Evolutionary conservation across 2,329 filamentous ascomycete genomes (phyloP), one percentile per base, ranked within the genome.

Genomic region (Chlorencoelia australis): DNA sequence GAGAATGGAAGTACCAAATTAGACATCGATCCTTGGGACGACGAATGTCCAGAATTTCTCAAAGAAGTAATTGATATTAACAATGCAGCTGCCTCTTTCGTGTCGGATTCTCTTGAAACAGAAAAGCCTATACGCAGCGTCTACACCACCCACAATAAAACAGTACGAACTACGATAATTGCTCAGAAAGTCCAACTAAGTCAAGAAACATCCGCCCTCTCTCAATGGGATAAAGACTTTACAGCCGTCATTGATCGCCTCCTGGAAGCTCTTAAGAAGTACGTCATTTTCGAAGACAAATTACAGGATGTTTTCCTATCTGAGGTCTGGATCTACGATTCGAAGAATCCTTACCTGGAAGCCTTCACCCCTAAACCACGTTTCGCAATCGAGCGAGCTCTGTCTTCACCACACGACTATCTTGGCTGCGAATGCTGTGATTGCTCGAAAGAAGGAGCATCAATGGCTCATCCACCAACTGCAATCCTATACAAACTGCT

Each of bases 111-210:
- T 11, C 55, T 66, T 30, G 57, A 63, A 29, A 54, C 62, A 4
- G 61, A 66, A 7, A 64, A 63, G 24, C 59, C 66, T 4, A 67
- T 93, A 19, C 76, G 79, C 43, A 93, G 79, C 60, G 80, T 79
- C 54, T 82, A 91, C 57, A 79, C 79, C 48, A 69, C 80, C 8
- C 78, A 80, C 45, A 73, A 71, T 59, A 78, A 75, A 45, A 75
- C 81, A 28, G 61, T 85, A 26, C 71, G 85, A 29, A 85, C 83
- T 1, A 89, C 84, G 0, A 75, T 89, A 20, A 75, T 89, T 33
- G 82, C 82, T 11, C 82, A 89, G 53, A 82, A 83, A 54, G 82
- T 91, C 13, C 79, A 87, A 51, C 67, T 91, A 26, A 85, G 80
- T 59, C 81, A 76, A 44, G 79, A 87, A 54, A 78, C 79, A 46